Base-by-base conservation (phyloP, 192 early-diverging fungal genomes). In the Dissophora globulifera region DNA sequence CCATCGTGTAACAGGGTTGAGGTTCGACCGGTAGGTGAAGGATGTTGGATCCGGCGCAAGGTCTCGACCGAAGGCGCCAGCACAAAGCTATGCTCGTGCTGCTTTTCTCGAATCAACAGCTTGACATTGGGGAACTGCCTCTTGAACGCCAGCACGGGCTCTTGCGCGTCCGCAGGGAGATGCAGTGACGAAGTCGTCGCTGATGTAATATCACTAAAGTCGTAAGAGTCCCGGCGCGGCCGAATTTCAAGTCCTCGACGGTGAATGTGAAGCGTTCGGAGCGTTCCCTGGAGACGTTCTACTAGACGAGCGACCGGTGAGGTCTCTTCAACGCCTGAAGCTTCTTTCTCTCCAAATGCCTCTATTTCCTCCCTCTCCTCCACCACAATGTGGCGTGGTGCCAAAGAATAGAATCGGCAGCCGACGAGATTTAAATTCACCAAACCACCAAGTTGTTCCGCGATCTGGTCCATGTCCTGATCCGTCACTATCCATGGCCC, bases 51-150 rank as follows among this genome's bases (percentile, higher is more conserved):
- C 32, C 62, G 50, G 7, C 62, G 62, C 10, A 64, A 25, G 7
- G 41, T 64, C 40, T 64, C 62, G n/a, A 32, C 26, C 12, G 62
- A 64, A 19, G 62, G 41, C 1, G 59, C 59, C 19, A 62, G 20
- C 7, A 69, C 67, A 46, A 53, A 69, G 22, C 67, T 69, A 42
- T 69, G 47, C 19, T 52, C 56, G 41, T 69, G 47, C 16, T 69
- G 67, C 35, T 46, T 58, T 32, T 69, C 67, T 6, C 35, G 40
- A n/a, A 69, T 59, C 26, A 45, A 35, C 10, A 69, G 19, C 25
- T 52, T 47, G 9, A 69, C 53, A 17, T 19, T 35, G 0, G 67
- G 67, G 30, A 59, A 69, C 50, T 42, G 57, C 15, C 40, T 50
- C 57, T 69, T 69, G 23, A 69, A 69, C 12, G 32, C 67, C 2